These are phyloP conservation scores for Ettlia oleoabundans DNA, from an alignment of 139 green algal genomes.

Conservation along the genomic window DNA sequence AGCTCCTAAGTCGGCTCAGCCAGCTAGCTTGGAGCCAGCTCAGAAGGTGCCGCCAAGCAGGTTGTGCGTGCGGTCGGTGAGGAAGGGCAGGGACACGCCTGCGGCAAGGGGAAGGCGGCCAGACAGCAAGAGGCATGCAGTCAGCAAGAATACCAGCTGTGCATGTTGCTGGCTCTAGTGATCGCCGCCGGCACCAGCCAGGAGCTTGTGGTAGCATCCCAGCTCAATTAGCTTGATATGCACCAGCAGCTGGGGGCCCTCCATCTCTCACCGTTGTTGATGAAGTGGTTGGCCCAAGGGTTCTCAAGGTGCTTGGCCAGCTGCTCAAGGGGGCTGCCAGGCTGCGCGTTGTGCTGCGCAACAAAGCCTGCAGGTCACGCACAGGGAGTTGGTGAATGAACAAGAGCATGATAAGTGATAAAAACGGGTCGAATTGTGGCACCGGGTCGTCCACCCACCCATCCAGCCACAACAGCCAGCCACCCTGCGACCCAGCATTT, in stretches of 20 bases:
- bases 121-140: background rate
- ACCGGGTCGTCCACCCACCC: no score
- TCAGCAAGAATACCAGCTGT: background rate
- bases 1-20: no score
- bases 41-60: slow-evolving; percentile 13
- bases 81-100: slow-evolving; percentile 30
- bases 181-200: no score
- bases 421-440: no score
- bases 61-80: slow-evolving; percentile 12
- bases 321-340: slow-evolving; percentile 30
- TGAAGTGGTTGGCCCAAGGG: slow-evolving; percentile 80
- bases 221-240: no score
- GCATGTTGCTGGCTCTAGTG: no score
- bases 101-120: background rate
- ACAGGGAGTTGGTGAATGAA: no score
- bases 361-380: slow-evolving; percentile 13
- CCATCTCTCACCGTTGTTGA: slow-evolving; percentile 47
- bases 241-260: no score
- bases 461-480: no score
- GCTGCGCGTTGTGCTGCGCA: slow-evolving; percentile 33
- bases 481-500: no score
- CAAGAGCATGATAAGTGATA: background rate
- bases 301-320: slow-evolving; percentile 75
- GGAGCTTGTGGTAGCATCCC: no score
- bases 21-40: no score